Conservation (phyloP, 1,284 basidiomycete genomes). For the Salmacisia buchloeana region DNA sequence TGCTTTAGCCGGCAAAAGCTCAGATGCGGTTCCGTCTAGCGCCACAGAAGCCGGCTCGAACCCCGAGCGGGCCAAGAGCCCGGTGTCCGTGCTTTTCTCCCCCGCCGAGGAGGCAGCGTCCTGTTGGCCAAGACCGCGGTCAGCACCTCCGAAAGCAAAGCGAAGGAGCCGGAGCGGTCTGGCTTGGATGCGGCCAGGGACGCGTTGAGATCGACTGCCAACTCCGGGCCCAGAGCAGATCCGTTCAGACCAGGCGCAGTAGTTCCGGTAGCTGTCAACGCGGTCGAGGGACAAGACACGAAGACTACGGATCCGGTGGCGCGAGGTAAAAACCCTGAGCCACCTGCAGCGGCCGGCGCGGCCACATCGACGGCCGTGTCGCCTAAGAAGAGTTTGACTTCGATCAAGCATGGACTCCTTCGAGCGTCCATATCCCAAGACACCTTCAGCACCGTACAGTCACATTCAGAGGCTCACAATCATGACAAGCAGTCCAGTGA, state of each 20-base stretch:
- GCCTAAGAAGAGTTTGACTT: slow-evolving; percentile 17
- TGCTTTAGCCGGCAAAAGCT: background rate
- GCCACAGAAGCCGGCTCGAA: no score
- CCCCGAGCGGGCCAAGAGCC: slow-evolving; percentile 30
- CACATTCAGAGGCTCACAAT: slow-evolving; percentile 10
- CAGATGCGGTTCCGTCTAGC: background rate
- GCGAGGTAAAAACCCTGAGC: background rate
- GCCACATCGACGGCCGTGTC: background rate
- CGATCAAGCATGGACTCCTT: background rate
- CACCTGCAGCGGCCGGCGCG: background rate
- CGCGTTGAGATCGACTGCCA: no score
- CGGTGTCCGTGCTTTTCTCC: slow-evolving; percentile 14
- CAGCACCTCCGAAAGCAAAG: no score
- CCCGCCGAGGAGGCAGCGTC: background rate
- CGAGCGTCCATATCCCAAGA: slow-evolving; percentile 28
- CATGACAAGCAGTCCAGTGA: slow-evolving; percentile 11
- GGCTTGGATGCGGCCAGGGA: no score
- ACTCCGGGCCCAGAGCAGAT: no score
- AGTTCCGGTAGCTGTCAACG: no score
- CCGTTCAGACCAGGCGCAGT: no score
- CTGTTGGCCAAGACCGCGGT: background rate
- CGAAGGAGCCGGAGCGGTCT: no score
- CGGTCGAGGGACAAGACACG: no score
- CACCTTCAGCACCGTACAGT: slow-evolving; percentile 34
- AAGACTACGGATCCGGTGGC: no score